Evolutionary conservation across 2,329 filamentous ascomycete species (phyloP).

Genomic region (Botrytis tulipae): DNA sequence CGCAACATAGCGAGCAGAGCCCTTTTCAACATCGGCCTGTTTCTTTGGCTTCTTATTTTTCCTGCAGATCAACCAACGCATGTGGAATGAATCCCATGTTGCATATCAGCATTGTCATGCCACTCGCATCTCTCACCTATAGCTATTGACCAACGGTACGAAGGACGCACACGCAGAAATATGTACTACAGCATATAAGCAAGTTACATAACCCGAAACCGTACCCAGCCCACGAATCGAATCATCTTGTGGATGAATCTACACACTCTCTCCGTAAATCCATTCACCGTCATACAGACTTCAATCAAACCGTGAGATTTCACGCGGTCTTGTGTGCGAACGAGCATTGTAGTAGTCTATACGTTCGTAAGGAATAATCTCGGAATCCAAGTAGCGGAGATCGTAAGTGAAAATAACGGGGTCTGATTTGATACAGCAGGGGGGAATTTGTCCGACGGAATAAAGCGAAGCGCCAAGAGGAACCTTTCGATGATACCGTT

Average conservation of each 20-base stretch:
- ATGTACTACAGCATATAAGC: neutral
- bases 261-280: neutral
- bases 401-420: neutral
- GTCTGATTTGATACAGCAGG: neutral
- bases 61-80: slow-evolving; percentile 10
- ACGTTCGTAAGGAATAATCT: neutral
- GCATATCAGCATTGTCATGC: neutral
- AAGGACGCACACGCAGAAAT: neutral
- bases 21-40: neutral
- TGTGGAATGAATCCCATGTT: neutral
- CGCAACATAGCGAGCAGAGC: neutral
- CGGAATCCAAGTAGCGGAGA: neutral
- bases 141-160: neutral
- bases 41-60: neutral
- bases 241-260: neutral
- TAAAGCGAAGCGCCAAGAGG: slow-evolving; percentile 2
- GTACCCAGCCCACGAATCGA: neutral
- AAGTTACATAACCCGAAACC: neutral
- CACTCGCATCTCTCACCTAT: neutral
- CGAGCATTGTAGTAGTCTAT: neutral
- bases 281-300: neutral
- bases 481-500: neutral
- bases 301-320: neutral
- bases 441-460: slow-evolving; percentile 6
- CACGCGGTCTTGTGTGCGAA: neutral